Base-by-base conservation (phyloP, 1,284 basidiomycete genomes). In the Austropuccinia psidii region DNA sequence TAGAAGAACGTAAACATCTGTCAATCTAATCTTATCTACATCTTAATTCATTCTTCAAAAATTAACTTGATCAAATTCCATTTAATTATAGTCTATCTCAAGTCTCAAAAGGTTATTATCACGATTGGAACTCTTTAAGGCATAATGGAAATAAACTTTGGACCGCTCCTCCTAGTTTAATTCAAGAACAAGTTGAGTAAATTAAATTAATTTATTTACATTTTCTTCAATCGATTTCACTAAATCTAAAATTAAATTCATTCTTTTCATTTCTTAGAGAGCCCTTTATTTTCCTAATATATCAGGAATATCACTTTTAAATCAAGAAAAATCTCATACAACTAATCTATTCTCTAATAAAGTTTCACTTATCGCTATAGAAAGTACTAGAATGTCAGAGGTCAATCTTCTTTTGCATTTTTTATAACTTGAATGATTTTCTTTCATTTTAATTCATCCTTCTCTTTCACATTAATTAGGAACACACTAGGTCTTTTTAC, bases 1-100 rank as follows among this genome's bases (percentile, higher is more conserved):
- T 74, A 43, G 50, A 64, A 58, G 72, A 74, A 74, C 72, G 72
- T 66, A 74, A 66, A 74, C 72, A 74, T 41, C 47, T 74, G 72
- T 74, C 21, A 74, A 66, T 74, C 29, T 5, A 41, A 13, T 4
- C 49, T 43, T 35, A 52, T 41, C 27, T 29, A 9, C 43, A 33
- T 52, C 37, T 49, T 29, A 37, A 62, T 43, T 29, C 11, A 13
- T 15, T 35, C 55, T 58, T 58, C n/a, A 50, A 37, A 31, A 66
- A 33, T 13, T 35, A 15, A 27, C 27, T 31, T 27, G 27, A 29
- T 49, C 47, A 31, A 21, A 13, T 6, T 39, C 37, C 29, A 15
- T 31, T 29, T 19, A 29, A 21, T 7, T 41, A 37, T 35, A 74
- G 72, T 17, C 65, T 74, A 7, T 74, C 72, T 21, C 61, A 74